Conservation (phyloP, 1,284 basidiomycete genomes). For the Lignosus rhinocerotis region DNA sequence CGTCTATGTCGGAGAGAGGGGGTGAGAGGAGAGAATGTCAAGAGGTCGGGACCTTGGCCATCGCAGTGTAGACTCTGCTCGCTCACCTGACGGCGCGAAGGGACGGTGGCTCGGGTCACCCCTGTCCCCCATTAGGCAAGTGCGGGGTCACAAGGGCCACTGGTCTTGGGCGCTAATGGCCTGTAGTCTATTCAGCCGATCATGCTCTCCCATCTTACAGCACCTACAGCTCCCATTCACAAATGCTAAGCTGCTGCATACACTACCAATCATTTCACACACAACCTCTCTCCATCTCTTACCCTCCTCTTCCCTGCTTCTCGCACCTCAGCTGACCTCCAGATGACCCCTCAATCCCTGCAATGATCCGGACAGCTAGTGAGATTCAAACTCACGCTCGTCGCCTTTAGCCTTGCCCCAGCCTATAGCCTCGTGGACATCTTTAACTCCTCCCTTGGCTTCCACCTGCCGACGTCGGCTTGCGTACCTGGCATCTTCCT, state of each 20-base stretch:
- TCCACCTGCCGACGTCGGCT: slow-evolving; percentile 10
- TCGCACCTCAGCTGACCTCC: slow-evolving; percentile 20
- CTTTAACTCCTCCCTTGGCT: slow-evolving; percentile 3
- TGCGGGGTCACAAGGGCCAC: slow-evolving; percentile 24
- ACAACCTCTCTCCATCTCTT: background rate
- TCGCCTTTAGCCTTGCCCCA: slow-evolving; percentile 13
- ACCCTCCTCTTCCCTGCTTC: slow-evolving; percentile 10
- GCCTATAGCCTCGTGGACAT: slow-evolving; percentile 14
- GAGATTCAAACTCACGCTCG: slow-evolving; percentile 15
- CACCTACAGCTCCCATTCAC: slow-evolving; percentile 11
- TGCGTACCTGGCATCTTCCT: slow-evolving; percentile 3
- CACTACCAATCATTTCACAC: slow-evolving; percentile 6
- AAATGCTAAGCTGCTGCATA: slow-evolving; percentile 11
- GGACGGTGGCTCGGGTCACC: slow-evolving; percentile 24
- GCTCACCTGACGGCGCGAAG: slow-evolving; percentile 25
- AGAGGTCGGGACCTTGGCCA: slow-evolving; percentile 11
- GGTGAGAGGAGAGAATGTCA: slow-evolving; percentile 10
- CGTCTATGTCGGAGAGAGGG: slow-evolving; percentile 19
- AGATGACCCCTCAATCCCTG: slow-evolving; percentile 11
- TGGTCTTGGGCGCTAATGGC: slow-evolving; percentile 1
- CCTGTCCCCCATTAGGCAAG: slow-evolving; percentile 25
- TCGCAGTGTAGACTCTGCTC: slow-evolving; percentile 20
- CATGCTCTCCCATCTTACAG: slow-evolving; percentile 11
- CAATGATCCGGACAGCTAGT: slow-evolving; percentile 17
- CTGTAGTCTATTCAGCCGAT: slow-evolving; percentile 20